Conservation (phyloP, 352 stramenopile species). For the Globisporangium rhizosaccharum region DNA sequence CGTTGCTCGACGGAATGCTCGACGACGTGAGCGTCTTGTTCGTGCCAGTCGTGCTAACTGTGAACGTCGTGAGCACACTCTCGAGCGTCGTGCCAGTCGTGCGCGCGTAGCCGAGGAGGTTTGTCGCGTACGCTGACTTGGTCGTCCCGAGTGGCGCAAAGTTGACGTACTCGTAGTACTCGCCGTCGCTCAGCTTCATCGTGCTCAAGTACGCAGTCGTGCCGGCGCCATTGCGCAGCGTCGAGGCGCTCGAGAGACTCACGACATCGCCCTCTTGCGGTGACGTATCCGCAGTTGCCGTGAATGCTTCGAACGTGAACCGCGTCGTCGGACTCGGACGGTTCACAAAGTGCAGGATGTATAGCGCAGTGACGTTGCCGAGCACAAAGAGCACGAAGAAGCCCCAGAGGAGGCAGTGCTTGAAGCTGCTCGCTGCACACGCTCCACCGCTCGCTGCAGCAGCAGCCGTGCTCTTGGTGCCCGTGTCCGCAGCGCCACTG, state of each 20-base stretch:
- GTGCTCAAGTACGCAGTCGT: conserved; percentile 62
- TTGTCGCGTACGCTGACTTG: conserved; percentile 27
- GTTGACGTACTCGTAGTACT: conserved; percentile 38
- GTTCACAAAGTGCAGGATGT: conserved; percentile 60
- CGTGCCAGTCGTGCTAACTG: conserved; percentile 13
- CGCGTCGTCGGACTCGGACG: conserved; percentile 30
- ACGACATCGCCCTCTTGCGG: conserved; percentile 27
- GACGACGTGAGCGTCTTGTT: conserved; percentile 30
- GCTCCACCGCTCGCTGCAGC: not conserved
- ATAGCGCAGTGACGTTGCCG: conserved; percentile 53
- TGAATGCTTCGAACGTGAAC: conserved; percentile 35
- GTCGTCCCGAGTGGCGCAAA: conserved; percentile 40
- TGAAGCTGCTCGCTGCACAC: conserved; percentile 4
- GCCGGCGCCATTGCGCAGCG: conserved; percentile 47
- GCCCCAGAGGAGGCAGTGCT: conserved; percentile 18
- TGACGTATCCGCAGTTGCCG: conserved; percentile 10
- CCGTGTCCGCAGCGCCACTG: not conserved
- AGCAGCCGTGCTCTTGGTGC: not conserved
- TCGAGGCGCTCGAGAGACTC: conserved; percentile 26
- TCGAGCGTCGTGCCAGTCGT: conserved; percentile 19
- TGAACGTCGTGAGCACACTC: conserved; percentile 47
- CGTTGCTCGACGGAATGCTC: conserved; percentile 13
- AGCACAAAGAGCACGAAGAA: conserved; percentile 52
- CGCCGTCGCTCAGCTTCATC: conserved; percentile 17
- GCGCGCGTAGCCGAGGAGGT: conserved; percentile 45